Evolutionary conservation across 2,329 filamentous ascomycete species (phyloP), one percentile per base, ranked within the genome.

Genomic region (Xylariaceae sp.): DNA sequence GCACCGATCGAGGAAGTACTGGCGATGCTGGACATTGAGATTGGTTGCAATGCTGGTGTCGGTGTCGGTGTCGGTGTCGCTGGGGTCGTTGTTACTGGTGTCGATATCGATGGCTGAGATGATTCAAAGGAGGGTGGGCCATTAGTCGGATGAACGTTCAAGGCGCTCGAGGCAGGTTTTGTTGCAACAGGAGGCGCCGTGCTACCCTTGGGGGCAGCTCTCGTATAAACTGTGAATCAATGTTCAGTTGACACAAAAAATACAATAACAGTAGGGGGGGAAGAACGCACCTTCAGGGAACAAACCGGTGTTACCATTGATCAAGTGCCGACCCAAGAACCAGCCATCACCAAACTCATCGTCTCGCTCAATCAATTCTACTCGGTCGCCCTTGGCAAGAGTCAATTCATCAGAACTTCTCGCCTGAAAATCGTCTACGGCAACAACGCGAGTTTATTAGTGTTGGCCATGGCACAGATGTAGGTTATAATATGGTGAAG

Each of bases 371-470:
- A 92, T 83, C 59, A 95, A 75, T 74, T 92, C 87, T 58, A 95
- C 86, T 60, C 87, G 84, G 66, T 94, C 88, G 64, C 88, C 91
- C 68, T 95, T 95, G 53, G 83, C 78, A 62, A 99, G 79, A 64
- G 84, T 95, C 67, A 99, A 79, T 77, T 99, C 94, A 73, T 99
- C 94, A 55, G 89, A 87, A 71, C 91, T 95, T 63, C 94, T 85
- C 55, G 92, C 91, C 64, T 85, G 78, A 71, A 99, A 97, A 73
- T 96, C 91, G 74, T 99, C 90, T 95, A 60, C 47, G 51, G n/a
- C 41, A 39, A 35, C 31, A 31, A 31, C 31, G 12, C 30, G 51
- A n/a, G 8, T 49, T 34, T 35, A 35, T 58, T 46, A 59, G 53
- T 49, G 31, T 32, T 35, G 6, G n/a, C 19, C 12, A 49, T 46